These are phyloP conservation scores for Penicillium ochrochloron DNA, from an alignment of 495 filamentous ascomycete species.

Conservation along the genomic window DNA sequence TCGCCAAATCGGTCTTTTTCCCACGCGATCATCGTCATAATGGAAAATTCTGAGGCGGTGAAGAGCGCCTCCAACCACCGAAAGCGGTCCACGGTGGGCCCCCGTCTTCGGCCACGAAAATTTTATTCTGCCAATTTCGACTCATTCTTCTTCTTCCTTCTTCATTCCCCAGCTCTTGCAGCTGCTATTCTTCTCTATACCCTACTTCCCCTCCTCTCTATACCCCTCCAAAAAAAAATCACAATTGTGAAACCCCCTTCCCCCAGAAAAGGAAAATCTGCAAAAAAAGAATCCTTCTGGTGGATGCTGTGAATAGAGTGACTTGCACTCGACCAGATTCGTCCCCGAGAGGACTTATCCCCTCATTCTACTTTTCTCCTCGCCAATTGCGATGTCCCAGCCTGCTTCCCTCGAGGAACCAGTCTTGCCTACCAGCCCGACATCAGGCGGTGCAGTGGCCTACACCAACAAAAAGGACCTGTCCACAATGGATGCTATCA, in stretches of 20 bases:
- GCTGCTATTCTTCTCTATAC: slow-evolving; percentile 25
- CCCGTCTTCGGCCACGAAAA: slow-evolving; percentile 25
- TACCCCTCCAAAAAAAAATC: slow-evolving; percentile 13
- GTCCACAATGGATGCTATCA: slow-evolving; percentile 40
- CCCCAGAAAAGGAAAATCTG: slow-evolving; percentile 4
- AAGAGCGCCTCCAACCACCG: slow-evolving; percentile 12
- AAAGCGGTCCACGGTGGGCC: slow-evolving; percentile 22
- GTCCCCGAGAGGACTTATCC: slow-evolving; percentile 53
- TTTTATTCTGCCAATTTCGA: slow-evolving; percentile 29
- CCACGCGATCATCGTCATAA: slow-evolving; percentile 8
- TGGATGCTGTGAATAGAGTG: slow-evolving; percentile 53
- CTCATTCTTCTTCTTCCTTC: slow-evolving; percentile 23
- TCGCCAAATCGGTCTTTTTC: background rate
- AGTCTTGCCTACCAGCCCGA: slow-evolving; percentile 41
- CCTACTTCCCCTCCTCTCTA: background rate
- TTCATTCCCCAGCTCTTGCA: slow-evolving; percentile 34
- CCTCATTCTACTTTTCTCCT: slow-evolving; percentile 32
- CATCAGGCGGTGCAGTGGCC: slow-evolving; percentile 41
- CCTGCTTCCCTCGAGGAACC: slow-evolving; percentile 39
- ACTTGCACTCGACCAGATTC: slow-evolving; percentile 37
- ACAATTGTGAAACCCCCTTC: background rate
- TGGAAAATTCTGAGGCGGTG: slow-evolving; percentile 27
- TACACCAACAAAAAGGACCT: slow-evolving; percentile 42
- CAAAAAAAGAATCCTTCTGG: slow-evolving; percentile 35
- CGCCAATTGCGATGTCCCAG: slow-evolving; percentile 39